Evolutionary conservation across 306 rosid species (phyloP).

Genomic region (Calophaca sinica): DNA sequence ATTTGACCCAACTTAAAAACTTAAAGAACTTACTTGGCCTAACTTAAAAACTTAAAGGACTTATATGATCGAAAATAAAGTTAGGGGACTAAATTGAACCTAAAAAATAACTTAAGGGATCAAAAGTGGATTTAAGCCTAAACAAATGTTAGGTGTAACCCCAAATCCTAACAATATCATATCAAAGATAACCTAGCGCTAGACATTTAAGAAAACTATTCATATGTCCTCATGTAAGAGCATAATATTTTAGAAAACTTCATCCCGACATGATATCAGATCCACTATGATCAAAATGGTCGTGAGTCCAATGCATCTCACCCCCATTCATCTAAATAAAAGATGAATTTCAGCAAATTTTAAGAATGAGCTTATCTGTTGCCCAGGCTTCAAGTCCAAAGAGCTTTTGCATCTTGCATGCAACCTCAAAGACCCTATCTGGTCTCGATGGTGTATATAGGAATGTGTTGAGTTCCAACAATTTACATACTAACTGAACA

Average conservation of each 20-base stretch:
- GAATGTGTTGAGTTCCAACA: slow-evolving; percentile 7
- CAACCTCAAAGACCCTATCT: background rate
- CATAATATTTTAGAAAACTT: background rate
- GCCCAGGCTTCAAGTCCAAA: background rate
- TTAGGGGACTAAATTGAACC: no score
- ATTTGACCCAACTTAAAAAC: no score
- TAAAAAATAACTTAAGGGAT: no score
- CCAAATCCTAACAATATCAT: background rate
- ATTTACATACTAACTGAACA: background rate
- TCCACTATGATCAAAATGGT: background rate
- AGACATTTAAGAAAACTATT: no score
- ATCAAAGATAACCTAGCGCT: background rate
- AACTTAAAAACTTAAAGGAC: no score
- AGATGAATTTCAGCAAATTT: background rate
- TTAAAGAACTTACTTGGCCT: no score
- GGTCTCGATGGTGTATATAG: background rate
- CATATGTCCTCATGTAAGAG: no score
- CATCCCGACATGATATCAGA: background rate
- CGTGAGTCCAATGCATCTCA: background rate
- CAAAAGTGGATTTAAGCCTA: no score
- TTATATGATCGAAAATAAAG: no score
- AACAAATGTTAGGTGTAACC: background rate
- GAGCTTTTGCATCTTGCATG: background rate
- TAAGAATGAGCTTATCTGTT: background rate
- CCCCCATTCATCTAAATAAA: background rate